phyloP scores from a whole-genome alignment of 2,329 filamentous ascomycete species.

The Penicillium sp. region DNA sequence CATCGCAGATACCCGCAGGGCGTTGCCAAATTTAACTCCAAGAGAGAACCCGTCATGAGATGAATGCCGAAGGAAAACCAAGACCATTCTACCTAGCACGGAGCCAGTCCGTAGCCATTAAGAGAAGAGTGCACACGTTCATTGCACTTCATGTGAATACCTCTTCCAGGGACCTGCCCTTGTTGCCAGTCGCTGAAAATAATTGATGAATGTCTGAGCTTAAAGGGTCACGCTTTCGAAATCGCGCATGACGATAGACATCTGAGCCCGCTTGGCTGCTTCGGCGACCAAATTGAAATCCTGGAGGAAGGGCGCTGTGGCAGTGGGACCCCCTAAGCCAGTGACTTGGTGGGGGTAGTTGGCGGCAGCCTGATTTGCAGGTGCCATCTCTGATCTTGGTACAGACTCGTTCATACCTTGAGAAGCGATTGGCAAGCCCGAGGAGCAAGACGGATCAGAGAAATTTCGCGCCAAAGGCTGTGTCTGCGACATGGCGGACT shows the following conservation, averaged over 20 bases:
- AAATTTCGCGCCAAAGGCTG: constrained; percentile 29
- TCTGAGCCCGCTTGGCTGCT: constrained; percentile 89
- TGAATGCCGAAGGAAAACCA: constrained; percentile 16
- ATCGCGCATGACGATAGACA: constrained; percentile 86
- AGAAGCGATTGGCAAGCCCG: constrained; percentile 19
- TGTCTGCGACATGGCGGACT: constrained; percentile 25
- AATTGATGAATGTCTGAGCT: neutral
- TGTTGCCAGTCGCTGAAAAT: neutral
- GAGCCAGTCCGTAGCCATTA: constrained; percentile 23
- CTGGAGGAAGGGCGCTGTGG: constrained; percentile 69
- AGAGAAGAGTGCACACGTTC: constrained; percentile 8
- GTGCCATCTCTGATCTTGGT: constrained; percentile 20
- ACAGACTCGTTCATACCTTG: constrained; percentile 19
- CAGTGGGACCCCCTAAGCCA: constrained; percentile 42
- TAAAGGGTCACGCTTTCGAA: constrained; percentile 61
- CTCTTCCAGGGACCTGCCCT: constrained; percentile 21
- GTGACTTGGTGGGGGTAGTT: constrained; percentile 37
- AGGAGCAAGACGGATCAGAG: constrained; percentile 19
- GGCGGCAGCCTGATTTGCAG: constrained; percentile 20
- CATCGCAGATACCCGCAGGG: neutral
- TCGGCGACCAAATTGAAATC: constrained; percentile 88
- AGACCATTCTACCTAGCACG: constrained; percentile 15
- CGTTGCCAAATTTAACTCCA: neutral
- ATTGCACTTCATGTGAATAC: neutral
- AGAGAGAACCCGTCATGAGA: constrained; percentile 10